Evolutionary conservation across 345 rosid species (phyloP).

Genomic region (Salix caprea): DNA sequence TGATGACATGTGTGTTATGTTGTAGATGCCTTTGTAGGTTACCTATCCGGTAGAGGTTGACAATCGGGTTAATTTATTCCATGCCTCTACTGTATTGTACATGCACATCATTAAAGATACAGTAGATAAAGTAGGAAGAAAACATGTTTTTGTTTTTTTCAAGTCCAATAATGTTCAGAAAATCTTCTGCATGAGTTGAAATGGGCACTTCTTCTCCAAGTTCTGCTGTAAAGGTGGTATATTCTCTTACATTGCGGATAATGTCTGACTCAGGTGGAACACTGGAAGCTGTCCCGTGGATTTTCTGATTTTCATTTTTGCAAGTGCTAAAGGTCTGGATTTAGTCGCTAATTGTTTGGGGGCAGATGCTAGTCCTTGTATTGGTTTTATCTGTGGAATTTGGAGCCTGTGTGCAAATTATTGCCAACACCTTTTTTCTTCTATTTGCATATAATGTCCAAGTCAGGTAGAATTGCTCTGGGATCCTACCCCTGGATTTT

Average conservation of each 20-base stretch:
- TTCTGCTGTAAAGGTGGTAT: background rate
- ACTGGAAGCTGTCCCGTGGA: background rate
- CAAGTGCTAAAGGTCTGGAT: background rate
- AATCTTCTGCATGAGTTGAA: background rate
- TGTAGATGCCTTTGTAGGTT: background rate
- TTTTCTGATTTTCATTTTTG: background rate
- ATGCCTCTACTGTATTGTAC: background rate
- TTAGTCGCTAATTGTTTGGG: background rate
- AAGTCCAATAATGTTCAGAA: background rate
- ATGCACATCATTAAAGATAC: background rate
- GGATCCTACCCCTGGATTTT: background rate
- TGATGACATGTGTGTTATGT: background rate
- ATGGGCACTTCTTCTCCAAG: background rate
- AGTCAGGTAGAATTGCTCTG: background rate
- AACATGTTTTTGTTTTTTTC: background rate
- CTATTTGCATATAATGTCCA: too few species aligned
- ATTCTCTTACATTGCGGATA: background rate
- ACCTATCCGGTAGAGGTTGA: background rate
- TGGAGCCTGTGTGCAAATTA: background rate
- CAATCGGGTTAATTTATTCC: background rate
- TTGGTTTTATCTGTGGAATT: background rate
- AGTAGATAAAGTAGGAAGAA: background rate
- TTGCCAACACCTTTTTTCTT: background rate
- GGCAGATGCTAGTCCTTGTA: background rate
- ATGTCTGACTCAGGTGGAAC: background rate